A percentile compares a stretch with the other conserved stretches of the same genome.
Conservation (phyloP, 2,329 filamentous ascomycete species). For the Trichoderma brevicompactum region DNA sequence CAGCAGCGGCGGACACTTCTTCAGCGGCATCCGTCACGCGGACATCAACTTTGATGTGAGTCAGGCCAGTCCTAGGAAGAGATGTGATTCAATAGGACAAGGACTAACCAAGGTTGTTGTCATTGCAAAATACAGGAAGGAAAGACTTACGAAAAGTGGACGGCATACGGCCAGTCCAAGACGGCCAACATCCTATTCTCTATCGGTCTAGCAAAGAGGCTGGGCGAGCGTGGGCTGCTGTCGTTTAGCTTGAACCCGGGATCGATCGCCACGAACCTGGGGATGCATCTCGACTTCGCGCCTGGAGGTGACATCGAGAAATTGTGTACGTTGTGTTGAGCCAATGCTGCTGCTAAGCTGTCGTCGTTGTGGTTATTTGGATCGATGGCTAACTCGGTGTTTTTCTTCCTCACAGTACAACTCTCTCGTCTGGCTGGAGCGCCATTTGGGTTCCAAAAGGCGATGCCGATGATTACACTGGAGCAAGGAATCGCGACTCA, state of each 20-base stretch:
- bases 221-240: slow-evolving; percentile 38
- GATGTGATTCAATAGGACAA: too few relatives aligned
- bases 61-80: slow-evolving; percentile 1
- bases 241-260: slow-evolving; percentile 45
- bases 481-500: slow-evolving; percentile 43
- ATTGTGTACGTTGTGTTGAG: slow-evolving; percentile 30
- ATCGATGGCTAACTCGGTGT: neutral
- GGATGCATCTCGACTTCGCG: slow-evolving; percentile 33
- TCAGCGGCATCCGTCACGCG: slow-evolving; percentile 40
- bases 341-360: too few relatives aligned
- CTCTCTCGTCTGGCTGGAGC: slow-evolving; percentile 28
- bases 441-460: slow-evolving; percentile 4
- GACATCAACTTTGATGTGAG: slow-evolving; percentile 42
- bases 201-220: slow-evolving; percentile 39
- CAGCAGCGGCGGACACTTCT: slow-evolving; percentile 40
- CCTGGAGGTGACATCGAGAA: slow-evolving; percentile 31
- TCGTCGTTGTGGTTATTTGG: too few relatives aligned
- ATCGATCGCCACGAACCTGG: slow-evolving; percentile 36
- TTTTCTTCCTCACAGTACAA: slow-evolving; percentile 16
- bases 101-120: too few relatives aligned
- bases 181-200: slow-evolving; percentile 45
- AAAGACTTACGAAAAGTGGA: slow-evolving; percentile 40
- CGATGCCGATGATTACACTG: slow-evolving; percentile 31
- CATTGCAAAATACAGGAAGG: slow-evolving; percentile 33
- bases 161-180: slow-evolving; percentile 46